Base-by-base conservation (phyloP, 495 filamentous ascomycete species). In the Xylaria castorea region DNA sequence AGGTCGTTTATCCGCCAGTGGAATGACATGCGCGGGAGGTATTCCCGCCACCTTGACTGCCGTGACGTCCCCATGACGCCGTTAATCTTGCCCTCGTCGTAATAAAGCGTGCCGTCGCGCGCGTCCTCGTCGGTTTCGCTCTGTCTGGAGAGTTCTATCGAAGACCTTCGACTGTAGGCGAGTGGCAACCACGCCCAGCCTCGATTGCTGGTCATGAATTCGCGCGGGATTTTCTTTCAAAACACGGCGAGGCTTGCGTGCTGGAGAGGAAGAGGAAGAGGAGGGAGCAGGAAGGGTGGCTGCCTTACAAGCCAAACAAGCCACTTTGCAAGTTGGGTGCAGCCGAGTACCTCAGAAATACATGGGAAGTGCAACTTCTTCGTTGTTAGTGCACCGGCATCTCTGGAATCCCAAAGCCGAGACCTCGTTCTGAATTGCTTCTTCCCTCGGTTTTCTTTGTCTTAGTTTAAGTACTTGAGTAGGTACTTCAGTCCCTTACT, bases 1-100 rank as follows among this genome's bases (percentile, higher is more conserved):
- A 71, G 58, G 40, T 73, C 73, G 69, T 73, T 67, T 51, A 67
- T 74, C 6, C 74, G 74, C 57, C 68, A 68, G 46, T 46, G 22
- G 3, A 46, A 38, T 18, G 38, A 7, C 38, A 68, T 5, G 16
- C 48, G 57, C 25, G 60, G 51, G 38, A 71, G 36, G 12, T 46
- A 14, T 25, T 71, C 60, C 11, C 60, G 36, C 69, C 69, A 71
- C 7, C 9, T 57, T 16, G 60, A 27, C 27, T 30, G 46, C 44
- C 61, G 44, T 46, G 61, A 22, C 44, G 48, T 32, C 6, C 46
- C 36, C 69, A 71, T 71, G 69, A 22, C 48, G 32, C 69, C 8
- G 46, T 46, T 51, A 2, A 2, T 20, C 30, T 44, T 57, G 67
- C 46, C 25, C 20, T 40, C 18, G 38, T 38, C 18, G 60, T 71